These are phyloP conservation scores for Atalantia buxifolia DNA, from an alignment of 345 rosid genomes.

Conservation along the genomic window DNA sequence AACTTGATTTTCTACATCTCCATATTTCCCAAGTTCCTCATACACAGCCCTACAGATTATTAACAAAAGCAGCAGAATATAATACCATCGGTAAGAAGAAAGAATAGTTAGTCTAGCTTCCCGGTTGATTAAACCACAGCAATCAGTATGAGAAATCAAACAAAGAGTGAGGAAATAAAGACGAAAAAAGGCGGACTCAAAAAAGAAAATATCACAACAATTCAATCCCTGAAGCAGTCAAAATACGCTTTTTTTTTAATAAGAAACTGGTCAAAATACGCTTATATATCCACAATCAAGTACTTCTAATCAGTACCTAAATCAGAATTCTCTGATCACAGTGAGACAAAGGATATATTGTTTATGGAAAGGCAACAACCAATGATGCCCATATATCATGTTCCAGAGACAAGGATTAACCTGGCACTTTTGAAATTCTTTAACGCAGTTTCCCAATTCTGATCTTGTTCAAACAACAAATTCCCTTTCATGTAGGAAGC, in stretches of 20 bases:
- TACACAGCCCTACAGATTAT: constrained; percentile 73
- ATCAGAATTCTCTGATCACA: neutral
- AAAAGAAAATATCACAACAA: neutral
- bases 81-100: neutral
- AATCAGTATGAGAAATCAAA: neutral
- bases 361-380: neutral
- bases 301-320: neutral
- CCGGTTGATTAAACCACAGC: neutral
- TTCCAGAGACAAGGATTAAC: constrained; percentile 38
- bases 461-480: constrained; percentile 93
- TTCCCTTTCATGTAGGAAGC: constrained; percentile 97
- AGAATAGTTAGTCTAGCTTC: neutral
- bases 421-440: constrained; percentile 90
- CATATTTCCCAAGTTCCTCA: constrained; percentile 97
- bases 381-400: neutral
- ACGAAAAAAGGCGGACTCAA: neutral
- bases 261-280: neutral
- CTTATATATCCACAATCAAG: neutral
- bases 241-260: neutral
- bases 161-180: neutral
- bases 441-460: constrained; percentile 89
- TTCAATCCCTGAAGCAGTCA: neutral
- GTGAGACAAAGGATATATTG: neutral
- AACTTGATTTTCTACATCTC: constrained; percentile 93
- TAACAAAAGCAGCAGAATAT: neutral